Base-by-base conservation (phyloP, 2,329 filamentous ascomycete genomes). In the Epicoccum sorghinum region DNA sequence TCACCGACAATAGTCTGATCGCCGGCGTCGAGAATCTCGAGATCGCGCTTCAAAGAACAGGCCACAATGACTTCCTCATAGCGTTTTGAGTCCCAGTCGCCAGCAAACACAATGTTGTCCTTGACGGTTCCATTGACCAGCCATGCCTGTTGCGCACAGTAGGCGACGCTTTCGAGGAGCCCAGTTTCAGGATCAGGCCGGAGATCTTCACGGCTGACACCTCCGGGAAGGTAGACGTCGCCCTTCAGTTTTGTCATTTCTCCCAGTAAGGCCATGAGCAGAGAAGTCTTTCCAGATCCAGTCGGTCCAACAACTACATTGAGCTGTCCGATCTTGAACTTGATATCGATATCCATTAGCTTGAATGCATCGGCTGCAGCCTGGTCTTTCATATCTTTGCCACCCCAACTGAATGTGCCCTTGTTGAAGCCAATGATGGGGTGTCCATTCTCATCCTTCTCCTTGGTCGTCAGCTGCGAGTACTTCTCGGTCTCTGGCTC, bases 401-500 rank as follows among this genome's bases (percentile, higher is more conserved):
- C 84, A 6, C 92, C 93, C 95, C 95, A 99, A 47, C 91, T 90
- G 64, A 98, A 90, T 4, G 89, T 95, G 18, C 89, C 91, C 27
- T 91, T 80, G 48, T 89, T 84, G 76, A 99, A 91, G 2, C 93
- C 93, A 65, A 99, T 96, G 52, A 89, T 82, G 32, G 87, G 83
- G 44, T 89, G 82, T 24, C 89, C 89, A 12, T 87, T 77, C 47
- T 89, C 84, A 60, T 90, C 86, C 23, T 86, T 73, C 57, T 89
- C 89, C 57, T 89, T 85, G 25, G 85, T 79, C 10, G 87, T 85
- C 1, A 99, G 82, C 70, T 98, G 95, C 33, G 85, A 81, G 70
- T 97, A 98, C 74, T 99, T 99, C 54, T 96, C 91, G 0, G 95
- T 99, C 78, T 99, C 95, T 7, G 95, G 92, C 72, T 99, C 95